phyloP scores from a whole-genome alignment of 2,329 filamentous ascomycete species.

The Raffaelea albimanens region DNA sequence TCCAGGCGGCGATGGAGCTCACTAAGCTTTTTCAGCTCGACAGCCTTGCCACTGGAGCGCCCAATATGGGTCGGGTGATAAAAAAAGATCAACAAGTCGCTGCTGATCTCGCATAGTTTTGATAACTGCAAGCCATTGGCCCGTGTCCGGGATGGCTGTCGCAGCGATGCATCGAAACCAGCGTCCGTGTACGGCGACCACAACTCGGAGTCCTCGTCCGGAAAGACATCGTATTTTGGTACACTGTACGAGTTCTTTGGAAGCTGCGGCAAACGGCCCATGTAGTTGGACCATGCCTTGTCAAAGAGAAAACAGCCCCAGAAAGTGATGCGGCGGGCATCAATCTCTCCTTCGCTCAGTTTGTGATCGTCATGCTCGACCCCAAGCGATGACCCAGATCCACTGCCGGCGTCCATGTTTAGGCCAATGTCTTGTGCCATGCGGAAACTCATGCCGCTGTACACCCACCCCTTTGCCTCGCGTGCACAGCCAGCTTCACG shows the following conservation, averaged over 20 bases:
- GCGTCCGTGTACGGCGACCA: slow-evolving; percentile 77
- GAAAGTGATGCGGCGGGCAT: slow-evolving; percentile 84
- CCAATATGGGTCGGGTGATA: slow-evolving; percentile 70
- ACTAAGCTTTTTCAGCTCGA: slow-evolving; percentile 84
- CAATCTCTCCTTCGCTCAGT: slow-evolving; percentile 71
- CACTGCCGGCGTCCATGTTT: slow-evolving; percentile 67
- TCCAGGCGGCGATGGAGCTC: slow-evolving; percentile 86
- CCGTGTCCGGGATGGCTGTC: slow-evolving; percentile 74
- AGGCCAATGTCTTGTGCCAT: slow-evolving; percentile 94
- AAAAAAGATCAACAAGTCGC: slow-evolving; percentile 80
- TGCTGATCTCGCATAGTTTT: slow-evolving; percentile 84
- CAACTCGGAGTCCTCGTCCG: slow-evolving; percentile 70
- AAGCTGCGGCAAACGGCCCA: slow-evolving; percentile 82
- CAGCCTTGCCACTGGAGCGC: slow-evolving; percentile 60
- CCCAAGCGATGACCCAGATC: slow-evolving; percentile 31
- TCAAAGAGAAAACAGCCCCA: slow-evolving; percentile 99
- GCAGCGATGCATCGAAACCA: slow-evolving; percentile 61
- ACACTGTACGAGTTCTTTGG: slow-evolving; percentile 72
- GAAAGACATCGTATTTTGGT: slow-evolving; percentile 84
- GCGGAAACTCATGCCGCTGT: slow-evolving; percentile 95
- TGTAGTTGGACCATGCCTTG: slow-evolving; percentile 97
- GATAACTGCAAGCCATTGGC: slow-evolving; percentile 75
- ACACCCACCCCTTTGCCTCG: slow-evolving; percentile 95
- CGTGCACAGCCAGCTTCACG: slow-evolving; percentile 89
- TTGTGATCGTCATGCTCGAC: slow-evolving; percentile 37